Conservation (phyloP, 441 rosid species). For the Pelargonium citronellum region DNA sequence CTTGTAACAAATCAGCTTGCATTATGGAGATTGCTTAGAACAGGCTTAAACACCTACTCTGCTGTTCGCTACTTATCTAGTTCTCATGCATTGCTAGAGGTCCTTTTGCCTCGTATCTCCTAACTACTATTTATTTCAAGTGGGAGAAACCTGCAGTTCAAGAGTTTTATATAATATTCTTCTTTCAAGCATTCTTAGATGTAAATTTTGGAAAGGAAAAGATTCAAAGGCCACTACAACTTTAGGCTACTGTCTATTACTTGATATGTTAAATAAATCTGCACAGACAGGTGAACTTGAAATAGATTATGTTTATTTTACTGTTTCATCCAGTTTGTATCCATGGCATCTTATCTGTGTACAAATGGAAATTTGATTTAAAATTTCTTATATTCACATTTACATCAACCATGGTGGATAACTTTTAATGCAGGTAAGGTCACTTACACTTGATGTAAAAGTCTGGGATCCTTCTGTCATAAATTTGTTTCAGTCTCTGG, state of each 20-base stretch:
- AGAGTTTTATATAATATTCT: not conserved
- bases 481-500: constrained; percentile 89
- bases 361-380: constrained; percentile 12
- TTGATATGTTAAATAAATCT: not conserved
- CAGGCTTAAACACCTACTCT: not conserved
- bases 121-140: not conserved
- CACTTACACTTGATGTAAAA: constrained; percentile 96
- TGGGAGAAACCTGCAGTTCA: not conserved
- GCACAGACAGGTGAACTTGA: not conserved
- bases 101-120: not conserved
- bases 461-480: constrained; percentile 98
- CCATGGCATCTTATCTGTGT: not conserved
- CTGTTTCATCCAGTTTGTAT: not conserved
- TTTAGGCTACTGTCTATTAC: not conserved
- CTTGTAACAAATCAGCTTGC: not conserved
- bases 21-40: not conserved
- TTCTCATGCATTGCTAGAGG: not conserved
- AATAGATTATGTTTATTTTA: too few species aligned
- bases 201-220: not conserved
- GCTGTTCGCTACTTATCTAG: not conserved
- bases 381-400: constrained; percentile 20
- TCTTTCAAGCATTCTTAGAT: not conserved
- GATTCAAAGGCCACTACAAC: not conserved
- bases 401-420: not conserved
- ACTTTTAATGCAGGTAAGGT: constrained; percentile 63